Conservation (phyloP, 768 basidiomycete genomes). For the Exidia glandulosa region DNA sequence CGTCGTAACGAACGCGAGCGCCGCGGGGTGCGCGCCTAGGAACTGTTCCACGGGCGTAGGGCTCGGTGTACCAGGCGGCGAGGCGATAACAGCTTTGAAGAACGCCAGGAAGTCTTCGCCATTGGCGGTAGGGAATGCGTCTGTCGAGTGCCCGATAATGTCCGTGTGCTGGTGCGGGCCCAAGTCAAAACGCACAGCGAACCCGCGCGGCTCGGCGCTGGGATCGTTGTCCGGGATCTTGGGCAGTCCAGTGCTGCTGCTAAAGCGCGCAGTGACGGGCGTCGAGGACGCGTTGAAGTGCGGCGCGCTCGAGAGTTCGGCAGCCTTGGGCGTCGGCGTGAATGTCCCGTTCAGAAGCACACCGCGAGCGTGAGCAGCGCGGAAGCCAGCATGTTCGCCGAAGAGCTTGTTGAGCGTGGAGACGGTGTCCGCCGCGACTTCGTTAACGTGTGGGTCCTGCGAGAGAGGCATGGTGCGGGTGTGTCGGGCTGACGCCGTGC, state of each 20-base stretch:
- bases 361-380: slow-evolving; percentile 9
- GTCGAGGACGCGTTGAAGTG: slow-evolving; percentile 7
- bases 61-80: not conserved
- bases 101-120: slow-evolving; percentile 10
- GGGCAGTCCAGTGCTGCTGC: slow-evolving; percentile 9
- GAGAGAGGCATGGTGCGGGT: too few relatives aligned
- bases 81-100: slow-evolving; percentile 3
- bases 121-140: slow-evolving; percentile 8
- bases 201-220: slow-evolving; percentile 11
- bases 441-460: too few relatives aligned
- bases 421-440: not conserved
- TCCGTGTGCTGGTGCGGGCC: slow-evolving; percentile 10
- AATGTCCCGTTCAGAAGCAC: slow-evolving; percentile 6
- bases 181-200: slow-evolving; percentile 9
- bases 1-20: slow-evolving; percentile 4
- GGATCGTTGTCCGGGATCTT: slow-evolving; percentile 10
- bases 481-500: too few relatives aligned
- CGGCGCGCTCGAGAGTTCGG: slow-evolving; percentile 5
- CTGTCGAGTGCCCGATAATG: slow-evolving; percentile 11
- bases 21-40: slow-evolving; percentile 6
- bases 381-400: not conserved
- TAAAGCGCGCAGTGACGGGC: slow-evolving; percentile 8
- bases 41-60: not conserved
- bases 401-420: not conserved
- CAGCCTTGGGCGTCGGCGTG: slow-evolving; percentile 7